Base-by-base conservation (phyloP, 257 asterid genomes). In the Scutellaria barbata region DNA sequence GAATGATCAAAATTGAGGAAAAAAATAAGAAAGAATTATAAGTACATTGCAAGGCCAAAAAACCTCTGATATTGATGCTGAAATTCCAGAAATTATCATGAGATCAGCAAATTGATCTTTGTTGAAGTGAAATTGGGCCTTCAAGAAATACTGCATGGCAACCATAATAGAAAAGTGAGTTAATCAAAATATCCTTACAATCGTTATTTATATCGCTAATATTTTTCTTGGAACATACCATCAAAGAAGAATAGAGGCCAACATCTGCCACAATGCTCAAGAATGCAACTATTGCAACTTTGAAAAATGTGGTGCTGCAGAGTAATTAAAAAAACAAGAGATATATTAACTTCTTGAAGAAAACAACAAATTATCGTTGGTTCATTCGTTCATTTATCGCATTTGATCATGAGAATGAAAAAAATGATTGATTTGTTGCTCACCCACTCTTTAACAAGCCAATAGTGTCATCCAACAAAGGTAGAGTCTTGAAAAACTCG, bases 31-130 rank as follows among this genome's bases (percentile, higher is more conserved):
- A 11, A 10, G 14, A n/a, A n/a, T n/a, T 20, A 3, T 12, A 35
- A 3, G 35, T 5, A 33, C 6, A 58, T 25, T 7, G 10, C 22
- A 33, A 47, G 30, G 20, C 30, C 13, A 25, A 4, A 55, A 63
- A 65, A 90, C 98, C 93, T 88, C 96, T 61, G 98, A 90, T 60
- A 85, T 47, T 8, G 89, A 78, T 71, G 91, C 96, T 7, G 96
- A 90, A 52, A 86, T 66, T 16, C 98, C 98, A 74, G 59, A 74
- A 65, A 92, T 92, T 53, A 88, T 84, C 90, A 88, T 68, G 47
- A 92, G 75, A 81, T 92, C 96, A 48, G 98, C 95, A 55, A 92
- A 90, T 64, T 92, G 96, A 74, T 84, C 81, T 80, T 90, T 90
- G 87, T 87, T 85, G 62, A 87, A 92, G 78, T 87, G 97, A 82